Evolutionary conservation across 2,329 filamentous ascomycete genomes (phyloP).

Genomic region (Pestalotiopsis sp.): DNA sequence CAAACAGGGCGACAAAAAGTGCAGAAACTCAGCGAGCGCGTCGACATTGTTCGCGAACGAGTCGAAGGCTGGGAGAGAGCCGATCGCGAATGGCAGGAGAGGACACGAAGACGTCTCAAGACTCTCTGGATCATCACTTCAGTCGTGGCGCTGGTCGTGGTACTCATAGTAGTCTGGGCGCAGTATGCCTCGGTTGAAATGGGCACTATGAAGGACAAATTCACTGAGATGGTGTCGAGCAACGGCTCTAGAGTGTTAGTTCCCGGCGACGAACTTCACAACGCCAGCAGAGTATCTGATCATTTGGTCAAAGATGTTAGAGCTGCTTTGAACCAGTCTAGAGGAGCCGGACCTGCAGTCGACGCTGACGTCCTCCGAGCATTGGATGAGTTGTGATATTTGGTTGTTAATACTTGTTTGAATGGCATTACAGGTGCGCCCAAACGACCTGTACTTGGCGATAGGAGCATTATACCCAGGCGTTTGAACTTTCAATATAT

Average conservation of each 20-base stretch:
- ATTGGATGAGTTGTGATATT: slow-evolving; percentile 33
- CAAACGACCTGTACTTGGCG: neutral
- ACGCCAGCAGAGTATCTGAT: slow-evolving; percentile 23
- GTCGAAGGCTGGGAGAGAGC: slow-evolving; percentile 70
- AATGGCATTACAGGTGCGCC: neutral
- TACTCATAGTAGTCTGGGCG: slow-evolving; percentile 43
- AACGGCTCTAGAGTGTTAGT: slow-evolving; percentile 14
- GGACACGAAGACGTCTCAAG: slow-evolving; percentile 63
- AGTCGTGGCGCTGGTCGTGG: slow-evolving; percentile 46
- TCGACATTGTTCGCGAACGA: slow-evolving; percentile 63
- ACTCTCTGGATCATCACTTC: slow-evolving; percentile 64
- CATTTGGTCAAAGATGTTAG: slow-evolving; percentile 28
- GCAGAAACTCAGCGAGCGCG: slow-evolving; percentile 59
- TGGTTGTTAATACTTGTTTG: neutral
- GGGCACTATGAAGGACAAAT: neutral
- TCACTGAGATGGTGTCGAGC: slow-evolving; percentile 15
- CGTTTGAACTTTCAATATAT: neutral
- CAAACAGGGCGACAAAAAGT: slow-evolving; percentile 61
- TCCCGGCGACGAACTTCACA: slow-evolving; percentile 16
- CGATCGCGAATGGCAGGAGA: slow-evolving; percentile 70
- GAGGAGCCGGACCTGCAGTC: slow-evolving; percentile 15
- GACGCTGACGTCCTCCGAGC: slow-evolving; percentile 29
- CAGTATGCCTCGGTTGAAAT: slow-evolving; percentile 28
- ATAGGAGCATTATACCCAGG: slow-evolving; percentile 9
- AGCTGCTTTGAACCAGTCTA: slow-evolving; percentile 26